Base-by-base conservation (phyloP, 495 filamentous ascomycete genomes). In the Aspergillus saccharolyticus region DNA sequence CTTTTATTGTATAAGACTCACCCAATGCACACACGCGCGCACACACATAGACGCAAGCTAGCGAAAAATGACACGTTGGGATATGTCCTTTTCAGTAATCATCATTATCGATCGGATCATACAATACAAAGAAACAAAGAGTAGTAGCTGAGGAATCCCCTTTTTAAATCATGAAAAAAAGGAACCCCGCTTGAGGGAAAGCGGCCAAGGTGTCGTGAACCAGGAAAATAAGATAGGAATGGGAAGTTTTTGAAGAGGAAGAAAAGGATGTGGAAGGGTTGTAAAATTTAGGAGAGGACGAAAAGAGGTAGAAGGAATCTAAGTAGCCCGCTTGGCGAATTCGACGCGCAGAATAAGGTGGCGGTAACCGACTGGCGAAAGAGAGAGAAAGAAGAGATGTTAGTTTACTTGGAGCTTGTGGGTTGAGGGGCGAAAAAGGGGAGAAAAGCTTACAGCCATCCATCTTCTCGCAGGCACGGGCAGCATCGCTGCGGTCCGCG, bases 401-500 rank as follows among this genome's bases (percentile, higher is more conserved):
- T 43, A 21, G 21, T 54, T 43, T 19, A 44, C 25, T 30, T 4
- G 25, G 25, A 30, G 25, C 4, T 4, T 30, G 4, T 39, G 4
- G 33, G 4, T 10, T 39, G 44, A 28, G 10, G 30, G 22, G 18
- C 22, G 33, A 12, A 39, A 42, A 58, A 59, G 20, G 30, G 24
- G 47, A 5, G 57, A 21, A 55, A 59, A 59, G 80, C 85, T 70
- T 79, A 88, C 85, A 96, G 62, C 95, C 95, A 77, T 98, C 94
- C 87, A 98, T 89, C 80, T 96, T 97, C 76, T 89, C 86, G 75
- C 92, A 96, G 8, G 94, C 94, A 74, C 85, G 88, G 56, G 88
- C 85, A 54, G 94, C 94, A 74, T 98, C 95, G 57, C 76, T 72
- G 62, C 93, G 82, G 61, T 97, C 94, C 50, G 85, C 85, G 73